phyloP scores from a whole-genome alignment of 805 yeast genomes.

The Lipomyces japonicus region DNA sequence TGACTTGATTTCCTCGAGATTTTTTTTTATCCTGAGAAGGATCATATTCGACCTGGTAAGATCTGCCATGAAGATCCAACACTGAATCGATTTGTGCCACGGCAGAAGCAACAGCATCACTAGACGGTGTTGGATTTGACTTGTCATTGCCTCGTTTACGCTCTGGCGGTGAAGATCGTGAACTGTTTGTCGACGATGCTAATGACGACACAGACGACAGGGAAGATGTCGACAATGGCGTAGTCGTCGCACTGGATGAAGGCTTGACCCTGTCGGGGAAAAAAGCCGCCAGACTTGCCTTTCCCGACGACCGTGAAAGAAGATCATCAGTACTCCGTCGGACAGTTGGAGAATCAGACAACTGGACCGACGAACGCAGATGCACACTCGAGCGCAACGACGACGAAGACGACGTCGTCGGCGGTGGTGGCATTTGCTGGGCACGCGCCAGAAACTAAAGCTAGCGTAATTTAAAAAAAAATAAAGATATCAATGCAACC shows the following conservation, averaged over 20 bases:
- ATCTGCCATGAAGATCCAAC: slow-evolving; percentile 31
- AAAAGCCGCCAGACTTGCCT: slow-evolving; percentile 23
- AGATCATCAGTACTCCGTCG: not conserved
- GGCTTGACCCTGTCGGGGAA: slow-evolving; percentile 23
- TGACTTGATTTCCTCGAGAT: slow-evolving; percentile 39
- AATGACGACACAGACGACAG: not conserved
- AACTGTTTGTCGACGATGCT: slow-evolving; percentile 1
- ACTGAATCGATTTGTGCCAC: slow-evolving; percentile 9
- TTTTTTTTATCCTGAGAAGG: slow-evolving; percentile 48
- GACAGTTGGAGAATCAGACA: slow-evolving; percentile 3
- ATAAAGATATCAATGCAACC: no score
- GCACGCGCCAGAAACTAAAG: no score
- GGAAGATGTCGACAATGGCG: not conserved
- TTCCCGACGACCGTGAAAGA: slow-evolving; percentile 11
- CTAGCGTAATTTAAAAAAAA: no score
- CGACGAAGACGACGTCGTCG: slow-evolving; percentile 1
- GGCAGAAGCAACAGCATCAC: slow-evolving; percentile 4
- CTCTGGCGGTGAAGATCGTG: slow-evolving; percentile 5
- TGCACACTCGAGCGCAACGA: slow-evolving; percentile 2
- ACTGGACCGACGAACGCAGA: not conserved
- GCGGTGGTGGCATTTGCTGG: not conserved
- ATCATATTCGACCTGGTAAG: slow-evolving; percentile 50
- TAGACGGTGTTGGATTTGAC: not conserved
- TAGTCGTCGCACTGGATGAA: not conserved
- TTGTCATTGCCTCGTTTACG: not conserved